Evolutionary conservation across 208 protist species (phyloP), one percentile per base, ranked within the genome.

Genomic region (Angomonas desouzai): DNA sequence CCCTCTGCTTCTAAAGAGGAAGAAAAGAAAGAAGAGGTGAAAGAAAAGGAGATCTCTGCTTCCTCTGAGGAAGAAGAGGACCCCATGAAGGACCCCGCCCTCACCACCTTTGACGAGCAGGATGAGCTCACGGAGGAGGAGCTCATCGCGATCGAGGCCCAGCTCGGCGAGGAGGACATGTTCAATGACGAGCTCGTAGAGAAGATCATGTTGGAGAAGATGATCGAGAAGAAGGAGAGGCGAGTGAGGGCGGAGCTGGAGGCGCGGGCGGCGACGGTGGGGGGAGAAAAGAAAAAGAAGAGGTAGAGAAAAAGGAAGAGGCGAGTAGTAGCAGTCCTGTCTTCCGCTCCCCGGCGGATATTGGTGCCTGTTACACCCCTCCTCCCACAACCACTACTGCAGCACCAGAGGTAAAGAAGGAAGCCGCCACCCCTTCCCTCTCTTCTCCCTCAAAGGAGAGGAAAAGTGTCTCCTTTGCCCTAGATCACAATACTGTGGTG

Each of bases 181-280:
- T 81, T 91, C 55, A 81, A 86, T 51, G 83, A 86, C 56, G 84
- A 79, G 10, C 72, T 80, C 45, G 84, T 91, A 11, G 85, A 95
- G 73, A 66, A 73, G 29, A 32, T 92, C 32, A 87, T 95, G 79
- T 88, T 75, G 59, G 78, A 86, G 56, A 79, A 75, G 53, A 77
- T 95, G 64, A 89, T 95, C 23, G 78, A 60, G 13, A 95, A 95
- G 66, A 95, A 91, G 70, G 89, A 95, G 67, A 64, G 48, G 58
- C 78, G 81, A 0, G 64, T 95, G 9, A 69, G 66, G 10, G 75
- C 72, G 28, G 80, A 83, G 65, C 58, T 91, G 55, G 47, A 43
- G 45, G 45, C 55, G 3, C 67, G 66, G 28, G 6, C 45, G 23
- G 59, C 48, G 30, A 3, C 32, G 2, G 53, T 60, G 23, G n/a